These are phyloP conservation scores for Fusarium sp. DNA, from an alignment of 2,329 filamentous ascomycete genomes.

Conservation along the genomic window DNA sequence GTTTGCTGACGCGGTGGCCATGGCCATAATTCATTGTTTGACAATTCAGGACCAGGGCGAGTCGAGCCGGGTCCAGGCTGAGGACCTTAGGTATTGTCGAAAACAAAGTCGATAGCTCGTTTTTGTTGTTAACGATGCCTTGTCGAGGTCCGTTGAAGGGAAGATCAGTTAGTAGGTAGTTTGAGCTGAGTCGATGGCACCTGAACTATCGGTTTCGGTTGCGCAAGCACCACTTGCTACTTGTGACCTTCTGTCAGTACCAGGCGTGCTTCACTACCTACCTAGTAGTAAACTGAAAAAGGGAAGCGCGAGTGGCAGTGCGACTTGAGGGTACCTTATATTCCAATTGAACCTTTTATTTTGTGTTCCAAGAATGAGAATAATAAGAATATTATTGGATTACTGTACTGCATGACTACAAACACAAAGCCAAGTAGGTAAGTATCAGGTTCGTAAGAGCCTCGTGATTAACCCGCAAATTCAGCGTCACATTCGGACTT, in stretches of 20 bases:
- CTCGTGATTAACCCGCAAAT: constrained; percentile 28
- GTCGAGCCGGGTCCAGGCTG: neutral
- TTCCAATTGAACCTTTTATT: neutral
- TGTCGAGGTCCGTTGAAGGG: constrained; percentile 1
- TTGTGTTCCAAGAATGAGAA: neutral
- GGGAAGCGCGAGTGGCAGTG: constrained; percentile 2
- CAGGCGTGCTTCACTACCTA: neutral
- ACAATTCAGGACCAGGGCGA: neutral
- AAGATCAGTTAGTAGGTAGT: neutral
- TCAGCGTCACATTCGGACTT: constrained; percentile 21
- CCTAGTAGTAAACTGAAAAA: constrained; percentile 8
- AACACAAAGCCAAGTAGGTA: neutral
- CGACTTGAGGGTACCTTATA: neutral
- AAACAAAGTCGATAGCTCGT: neutral
- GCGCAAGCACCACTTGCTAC: constrained; percentile 26
- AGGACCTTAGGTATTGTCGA: neutral
- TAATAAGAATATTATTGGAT: neutral
- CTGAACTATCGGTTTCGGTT: constrained; percentile 16
- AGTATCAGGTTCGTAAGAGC: neutral
- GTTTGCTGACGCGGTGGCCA: constrained; percentile 37
- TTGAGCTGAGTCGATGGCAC: neutral
- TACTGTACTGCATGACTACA: constrained; percentile 8
- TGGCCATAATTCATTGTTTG: constrained; percentile 37
- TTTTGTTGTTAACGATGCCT: neutral
- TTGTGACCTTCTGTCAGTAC: constrained; percentile 2